Conservation (phyloP, 257 asterid genomes). For the Leptodermis oblonga region DNA sequence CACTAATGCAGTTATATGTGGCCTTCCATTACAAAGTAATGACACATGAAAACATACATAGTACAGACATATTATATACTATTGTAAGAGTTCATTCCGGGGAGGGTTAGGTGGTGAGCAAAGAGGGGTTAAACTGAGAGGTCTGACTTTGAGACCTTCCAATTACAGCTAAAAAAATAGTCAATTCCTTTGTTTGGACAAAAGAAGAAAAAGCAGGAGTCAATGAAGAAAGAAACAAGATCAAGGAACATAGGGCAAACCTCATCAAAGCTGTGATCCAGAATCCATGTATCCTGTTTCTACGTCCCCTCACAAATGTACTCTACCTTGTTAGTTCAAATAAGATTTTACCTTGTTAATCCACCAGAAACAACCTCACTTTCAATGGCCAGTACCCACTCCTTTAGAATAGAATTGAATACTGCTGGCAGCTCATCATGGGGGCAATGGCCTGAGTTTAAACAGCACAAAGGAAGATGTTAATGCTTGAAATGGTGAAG, state of each 20-base stretch:
- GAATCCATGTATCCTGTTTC: not conserved
- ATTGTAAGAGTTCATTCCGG: too few relatives aligned
- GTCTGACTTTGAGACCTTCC: not conserved
- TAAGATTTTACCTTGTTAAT: slow-evolving; percentile 21
- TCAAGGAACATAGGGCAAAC: not conserved
- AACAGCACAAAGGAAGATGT: slow-evolving; percentile 9
- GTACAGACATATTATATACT: too few relatives aligned
- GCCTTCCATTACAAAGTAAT: too few relatives aligned
- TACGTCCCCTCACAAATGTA: not conserved
- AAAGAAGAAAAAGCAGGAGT: not conserved
- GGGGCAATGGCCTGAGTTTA: slow-evolving; percentile 83
- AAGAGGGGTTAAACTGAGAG: too few relatives aligned
- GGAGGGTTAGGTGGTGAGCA: too few relatives aligned
- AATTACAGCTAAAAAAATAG: not conserved
- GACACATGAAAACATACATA: too few relatives aligned
- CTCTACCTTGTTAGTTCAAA: slow-evolving; percentile 18
- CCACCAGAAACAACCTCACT: slow-evolving; percentile 25
- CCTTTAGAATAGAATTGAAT: slow-evolving; percentile 59
- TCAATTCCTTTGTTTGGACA: not conserved
- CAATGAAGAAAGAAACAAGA: not conserved
- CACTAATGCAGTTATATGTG: too few relatives aligned
- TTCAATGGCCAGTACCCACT: slow-evolving; percentile 60
- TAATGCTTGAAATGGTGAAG: not conserved
- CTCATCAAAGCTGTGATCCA: not conserved
- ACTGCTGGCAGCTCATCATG: slow-evolving; percentile 85